Conservation (phyloP, 495 filamentous ascomycete genomes). For the Aspergillus sclerotiicarbonarius region DNA sequence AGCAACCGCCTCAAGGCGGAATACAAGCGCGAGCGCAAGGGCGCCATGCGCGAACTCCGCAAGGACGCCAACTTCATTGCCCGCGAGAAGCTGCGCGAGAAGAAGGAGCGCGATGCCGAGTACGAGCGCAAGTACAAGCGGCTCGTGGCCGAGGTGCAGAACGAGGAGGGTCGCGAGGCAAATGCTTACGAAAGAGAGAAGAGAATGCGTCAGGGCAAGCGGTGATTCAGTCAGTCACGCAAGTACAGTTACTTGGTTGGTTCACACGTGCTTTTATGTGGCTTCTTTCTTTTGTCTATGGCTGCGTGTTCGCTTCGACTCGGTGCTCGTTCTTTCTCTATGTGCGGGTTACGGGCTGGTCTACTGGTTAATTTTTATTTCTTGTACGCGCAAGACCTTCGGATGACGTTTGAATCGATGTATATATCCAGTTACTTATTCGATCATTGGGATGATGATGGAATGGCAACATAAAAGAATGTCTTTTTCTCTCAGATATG, state of each 20-base stretch:
- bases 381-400: slow-evolving; percentile 15
- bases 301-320: background rate
- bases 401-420: slow-evolving; percentile 10
- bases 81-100: slow-evolving; percentile 80
- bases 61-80: slow-evolving; percentile 93
- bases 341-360: background rate
- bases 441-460: background rate
- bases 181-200: slow-evolving; percentile 90
- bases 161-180: slow-evolving; percentile 79
- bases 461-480: slow-evolving; percentile 8
- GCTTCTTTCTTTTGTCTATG: slow-evolving; percentile 4
- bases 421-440: slow-evolving; percentile 13
- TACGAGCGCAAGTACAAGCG: slow-evolving; percentile 95
- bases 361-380: slow-evolving; percentile 13
- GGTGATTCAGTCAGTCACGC: slow-evolving; percentile 24
- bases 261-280: slow-evolving; percentile 1
- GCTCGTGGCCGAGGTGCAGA: slow-evolving; percentile 91
- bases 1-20: slow-evolving; percentile 76
- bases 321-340: background rate
- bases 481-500: background rate
- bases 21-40: slow-evolving; percentile 93
- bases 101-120: slow-evolving; percentile 83
- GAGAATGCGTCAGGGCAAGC: slow-evolving; percentile 62
- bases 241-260: background rate
- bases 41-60: slow-evolving; percentile 86